Percentiles rank a stretch among this genome's conserved stretches.
phyloP scores from a whole-genome alignment of 2,329 filamentous ascomycete species.

The Arthroderma sp. region DNA sequence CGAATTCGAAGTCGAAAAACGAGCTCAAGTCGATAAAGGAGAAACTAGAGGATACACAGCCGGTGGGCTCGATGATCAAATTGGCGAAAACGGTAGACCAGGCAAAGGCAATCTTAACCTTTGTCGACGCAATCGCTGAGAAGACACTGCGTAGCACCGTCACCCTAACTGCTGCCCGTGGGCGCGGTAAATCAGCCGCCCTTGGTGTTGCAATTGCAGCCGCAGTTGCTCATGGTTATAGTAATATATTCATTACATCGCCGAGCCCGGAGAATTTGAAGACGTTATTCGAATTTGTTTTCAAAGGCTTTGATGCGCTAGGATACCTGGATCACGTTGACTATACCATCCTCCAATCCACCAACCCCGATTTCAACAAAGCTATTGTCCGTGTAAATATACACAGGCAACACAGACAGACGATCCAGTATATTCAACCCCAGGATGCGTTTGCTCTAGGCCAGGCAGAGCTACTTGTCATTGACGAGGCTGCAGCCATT shows the following conservation, averaged over 20 bases:
- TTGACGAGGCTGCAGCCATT: constrained; percentile 95
- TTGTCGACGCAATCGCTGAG: constrained; percentile 89
- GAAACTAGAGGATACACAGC: constrained; percentile 68
- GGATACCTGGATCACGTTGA: constrained; percentile 91
- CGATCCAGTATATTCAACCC: constrained; percentile 95
- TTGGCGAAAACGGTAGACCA: constrained; percentile 88
- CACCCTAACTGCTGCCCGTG: constrained; percentile 81
- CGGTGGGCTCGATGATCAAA: constrained; percentile 69
- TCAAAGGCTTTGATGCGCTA: constrained; percentile 93
- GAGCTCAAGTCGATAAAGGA: constrained; percentile 84
- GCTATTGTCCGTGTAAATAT: constrained; percentile 95
- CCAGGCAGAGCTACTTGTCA: constrained; percentile 88
- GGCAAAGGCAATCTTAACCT: constrained; percentile 90
- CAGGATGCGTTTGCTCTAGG: constrained; percentile 91
- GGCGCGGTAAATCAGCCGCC: constrained; percentile 91
- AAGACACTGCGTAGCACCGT: constrained; percentile 93
- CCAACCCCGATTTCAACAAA: constrained; percentile 98
- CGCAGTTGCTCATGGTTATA: constrained; percentile 90
- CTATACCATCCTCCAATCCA: constrained; percentile 96
- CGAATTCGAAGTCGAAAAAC: constrained; percentile 53
- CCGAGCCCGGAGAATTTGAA: constrained; percentile 97
- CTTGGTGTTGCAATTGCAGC: constrained; percentile 89
- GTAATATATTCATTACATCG: constrained; percentile 98
- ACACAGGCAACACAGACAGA: constrained; percentile 86
- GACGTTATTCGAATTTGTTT: constrained; percentile 94